A percentile compares a stretch with the other conserved stretches of the same genome.
These are phyloP conservation scores for Paratinospora sagittata DNA, from an alignment of 164 flowering plant genomes.

Conservation along the genomic window DNA sequence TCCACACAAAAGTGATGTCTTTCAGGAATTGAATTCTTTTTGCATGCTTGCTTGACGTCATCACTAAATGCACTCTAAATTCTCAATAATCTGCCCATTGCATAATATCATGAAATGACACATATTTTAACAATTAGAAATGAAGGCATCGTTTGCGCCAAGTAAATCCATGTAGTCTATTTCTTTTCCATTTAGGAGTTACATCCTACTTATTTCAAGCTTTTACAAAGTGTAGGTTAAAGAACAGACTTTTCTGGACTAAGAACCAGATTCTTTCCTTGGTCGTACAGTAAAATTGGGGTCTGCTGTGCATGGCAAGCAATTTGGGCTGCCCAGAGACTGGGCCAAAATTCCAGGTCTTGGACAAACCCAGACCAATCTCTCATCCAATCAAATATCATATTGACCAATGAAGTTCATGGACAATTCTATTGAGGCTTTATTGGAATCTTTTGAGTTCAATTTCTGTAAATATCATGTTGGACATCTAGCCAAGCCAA, in stretches of 20 bases:
- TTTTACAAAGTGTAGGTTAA: too few relatives aligned
- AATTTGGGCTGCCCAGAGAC: too few relatives aligned
- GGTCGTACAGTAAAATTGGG: neutral
- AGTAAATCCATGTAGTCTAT: neutral
- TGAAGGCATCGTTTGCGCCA: neutral
- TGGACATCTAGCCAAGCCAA: too few relatives aligned
- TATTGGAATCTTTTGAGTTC: too few relatives aligned
- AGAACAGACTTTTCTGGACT: neutral
- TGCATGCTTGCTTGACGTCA: neutral
- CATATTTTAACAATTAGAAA: neutral
- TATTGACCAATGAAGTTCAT: neutral
- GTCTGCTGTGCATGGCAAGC: too few relatives aligned
- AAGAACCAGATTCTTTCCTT: neutral
- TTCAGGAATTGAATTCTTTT: neutral
- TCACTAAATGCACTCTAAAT: neutral
- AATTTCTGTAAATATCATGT: too few relatives aligned
- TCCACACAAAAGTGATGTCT: neutral
- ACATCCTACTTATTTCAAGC: neutral
- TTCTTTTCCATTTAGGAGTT: neutral
- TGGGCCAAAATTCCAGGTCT: too few relatives aligned
- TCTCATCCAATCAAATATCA: too few relatives aligned
- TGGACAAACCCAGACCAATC: too few relatives aligned
- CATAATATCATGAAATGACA: neutral
- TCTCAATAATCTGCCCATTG: neutral
- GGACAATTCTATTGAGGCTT: too few relatives aligned